These are phyloP conservation scores for Phytopythium sindhum DNA, from an alignment of 352 stramenopile species.

Conservation along the genomic window DNA sequence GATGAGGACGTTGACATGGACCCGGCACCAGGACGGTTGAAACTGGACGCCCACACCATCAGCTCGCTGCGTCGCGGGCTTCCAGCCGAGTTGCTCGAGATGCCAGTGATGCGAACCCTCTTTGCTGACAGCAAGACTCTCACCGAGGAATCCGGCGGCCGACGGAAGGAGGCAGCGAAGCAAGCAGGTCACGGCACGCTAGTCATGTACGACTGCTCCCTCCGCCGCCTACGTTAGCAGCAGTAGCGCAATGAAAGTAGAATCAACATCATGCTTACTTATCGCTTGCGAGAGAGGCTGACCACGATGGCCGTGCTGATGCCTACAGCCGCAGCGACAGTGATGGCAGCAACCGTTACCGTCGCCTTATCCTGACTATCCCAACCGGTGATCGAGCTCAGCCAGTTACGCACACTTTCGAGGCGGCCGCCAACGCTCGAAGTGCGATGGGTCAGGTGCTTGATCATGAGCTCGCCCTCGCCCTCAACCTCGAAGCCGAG, in stretches of 20 bases:
- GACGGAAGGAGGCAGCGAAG: neutral
- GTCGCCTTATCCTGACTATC: neutral
- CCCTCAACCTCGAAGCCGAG: slow-evolving; percentile 86
- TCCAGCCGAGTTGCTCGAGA: neutral
- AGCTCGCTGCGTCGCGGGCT: neutral
- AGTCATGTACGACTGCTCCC: neutral
- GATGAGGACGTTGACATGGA: neutral
- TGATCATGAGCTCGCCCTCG: slow-evolving; percentile 86
- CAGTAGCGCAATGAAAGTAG: neutral
- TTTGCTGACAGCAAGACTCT: neutral
- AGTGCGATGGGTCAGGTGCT: slow-evolving; percentile 34
- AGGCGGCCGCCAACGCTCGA: neutral
- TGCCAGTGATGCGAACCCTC: neutral
- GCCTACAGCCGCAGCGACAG: neutral
- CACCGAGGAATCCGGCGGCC: neutral
- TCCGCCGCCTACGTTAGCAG: neutral
- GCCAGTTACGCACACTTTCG: neutral
- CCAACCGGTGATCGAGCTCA: neutral
- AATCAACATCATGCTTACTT: neutral
- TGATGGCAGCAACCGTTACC: neutral
- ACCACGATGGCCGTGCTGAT: neutral
- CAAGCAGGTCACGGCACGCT: neutral
- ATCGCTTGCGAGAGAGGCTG: neutral
- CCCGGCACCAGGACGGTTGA: neutral
- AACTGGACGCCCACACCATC: neutral